Conservation (phyloP, 345 rosid genomes). For the Populus pruinosa region DNA sequence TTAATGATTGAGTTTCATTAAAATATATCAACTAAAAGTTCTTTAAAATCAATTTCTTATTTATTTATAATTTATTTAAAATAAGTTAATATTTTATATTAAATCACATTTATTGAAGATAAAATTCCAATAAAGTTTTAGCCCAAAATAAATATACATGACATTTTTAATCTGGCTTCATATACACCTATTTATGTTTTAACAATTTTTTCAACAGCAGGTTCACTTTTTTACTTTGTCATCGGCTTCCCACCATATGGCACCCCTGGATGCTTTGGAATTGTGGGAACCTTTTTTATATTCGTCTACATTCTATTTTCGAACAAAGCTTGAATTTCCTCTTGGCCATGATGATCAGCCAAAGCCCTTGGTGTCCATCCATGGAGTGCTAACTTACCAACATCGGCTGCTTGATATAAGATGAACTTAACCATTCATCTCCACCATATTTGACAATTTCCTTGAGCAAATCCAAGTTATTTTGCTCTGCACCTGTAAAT, state of each 20-base stretch:
- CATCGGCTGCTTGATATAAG: constrained; percentile 54
- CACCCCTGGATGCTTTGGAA: constrained; percentile 16
- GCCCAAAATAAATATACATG: too few species aligned
- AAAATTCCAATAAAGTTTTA: too few species aligned
- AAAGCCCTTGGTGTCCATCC: constrained; percentile 76
- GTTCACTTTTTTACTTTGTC: constrained; percentile 56
- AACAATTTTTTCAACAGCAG: constrained; percentile 5
- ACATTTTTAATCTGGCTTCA: too few species aligned
- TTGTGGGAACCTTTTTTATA: constrained; percentile 1
- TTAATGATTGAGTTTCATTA: too few species aligned
- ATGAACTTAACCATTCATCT: constrained; percentile 59
- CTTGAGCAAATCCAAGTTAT: constrained; percentile 51
- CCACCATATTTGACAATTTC: constrained; percentile 54
- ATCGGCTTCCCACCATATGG: constrained; percentile 33
- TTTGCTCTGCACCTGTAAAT: constrained; percentile 52
- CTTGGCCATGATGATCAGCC: constrained; percentile 78
- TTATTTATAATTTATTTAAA: too few species aligned
- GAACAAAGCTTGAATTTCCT: constrained; percentile 53
- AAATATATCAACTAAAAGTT: too few species aligned
- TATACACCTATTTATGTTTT: too few species aligned
- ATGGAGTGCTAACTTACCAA: constrained; percentile 48
- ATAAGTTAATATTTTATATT: too few species aligned
- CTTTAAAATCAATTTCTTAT: too few species aligned
- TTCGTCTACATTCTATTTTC: constrained; percentile 11
- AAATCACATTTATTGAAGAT: too few species aligned